phyloP scores from a whole-genome alignment of 768 basidiomycete genomes.

The Russula brevipes region DNA sequence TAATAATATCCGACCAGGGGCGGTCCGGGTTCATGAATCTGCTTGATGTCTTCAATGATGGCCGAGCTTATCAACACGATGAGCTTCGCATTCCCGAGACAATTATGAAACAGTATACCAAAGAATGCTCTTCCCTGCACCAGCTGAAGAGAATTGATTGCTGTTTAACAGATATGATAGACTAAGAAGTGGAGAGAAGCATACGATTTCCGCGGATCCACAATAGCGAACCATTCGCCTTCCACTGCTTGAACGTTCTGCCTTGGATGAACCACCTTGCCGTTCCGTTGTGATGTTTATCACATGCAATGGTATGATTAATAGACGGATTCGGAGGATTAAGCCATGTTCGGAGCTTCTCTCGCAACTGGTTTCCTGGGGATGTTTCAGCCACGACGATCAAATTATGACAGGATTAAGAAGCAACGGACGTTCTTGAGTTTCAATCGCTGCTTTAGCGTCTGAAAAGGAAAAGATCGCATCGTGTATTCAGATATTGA shows the following conservation, averaged over 20 bases:
- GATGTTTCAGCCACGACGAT: neutral
- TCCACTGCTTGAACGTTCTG: neutral
- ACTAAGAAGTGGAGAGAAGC: neutral
- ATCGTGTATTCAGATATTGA: neutral
- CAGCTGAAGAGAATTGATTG: neutral
- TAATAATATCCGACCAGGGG: neutral
- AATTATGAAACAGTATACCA: neutral
- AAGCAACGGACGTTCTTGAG: neutral
- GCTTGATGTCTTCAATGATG: neutral
- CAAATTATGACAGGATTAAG: too few relatives aligned
- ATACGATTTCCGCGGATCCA: conserved; percentile 14
- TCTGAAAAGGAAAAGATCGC: neutral
- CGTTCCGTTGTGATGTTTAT: neutral
- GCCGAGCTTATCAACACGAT: neutral
- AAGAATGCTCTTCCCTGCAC: conserved; percentile 4
- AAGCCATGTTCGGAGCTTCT: neutral
- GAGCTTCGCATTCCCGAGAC: neutral
- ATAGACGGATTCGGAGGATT: conserved; percentile 8
- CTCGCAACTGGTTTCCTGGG: neutral
- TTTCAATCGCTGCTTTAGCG: neutral
- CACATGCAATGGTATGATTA: conserved; percentile 7
- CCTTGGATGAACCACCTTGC: conserved; percentile 3
- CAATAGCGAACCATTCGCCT: neutral
- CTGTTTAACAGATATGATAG: neutral
- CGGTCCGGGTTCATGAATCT: neutral